These are phyloP conservation scores for Calvatia gigantea DNA, from an alignment of 768 basidiomycete species.

Conservation along the genomic window DNA sequence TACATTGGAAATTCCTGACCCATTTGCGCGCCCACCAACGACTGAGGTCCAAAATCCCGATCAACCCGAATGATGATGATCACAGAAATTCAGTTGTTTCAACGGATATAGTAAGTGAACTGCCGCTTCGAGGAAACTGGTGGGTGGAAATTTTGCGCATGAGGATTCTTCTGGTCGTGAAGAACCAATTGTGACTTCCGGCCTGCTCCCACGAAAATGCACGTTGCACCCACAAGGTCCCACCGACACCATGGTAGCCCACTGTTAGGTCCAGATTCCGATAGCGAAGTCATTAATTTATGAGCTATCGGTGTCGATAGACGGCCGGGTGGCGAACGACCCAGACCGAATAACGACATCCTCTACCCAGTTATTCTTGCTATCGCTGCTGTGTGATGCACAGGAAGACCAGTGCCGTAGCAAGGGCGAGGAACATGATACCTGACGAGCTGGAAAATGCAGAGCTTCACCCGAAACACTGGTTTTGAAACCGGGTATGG, in stretches of 20 bases:
- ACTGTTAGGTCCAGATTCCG: not conserved
- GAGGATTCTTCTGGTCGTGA: not conserved
- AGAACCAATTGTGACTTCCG: not conserved
- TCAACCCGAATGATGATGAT: not conserved
- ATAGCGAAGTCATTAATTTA: not conserved
- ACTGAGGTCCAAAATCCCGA: too few relatives aligned
- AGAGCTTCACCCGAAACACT: not conserved
- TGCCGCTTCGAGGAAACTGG: not conserved
- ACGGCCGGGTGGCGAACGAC: not conserved
- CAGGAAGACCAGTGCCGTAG: not conserved
- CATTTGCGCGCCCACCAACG: too few relatives aligned
- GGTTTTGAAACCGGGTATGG: not conserved
- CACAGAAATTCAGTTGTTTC: not conserved
- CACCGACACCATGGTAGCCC: not conserved
- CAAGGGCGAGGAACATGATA: not conserved
- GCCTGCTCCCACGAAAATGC: not conserved
- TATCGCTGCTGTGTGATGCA: not conserved
- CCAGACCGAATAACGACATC: not conserved
- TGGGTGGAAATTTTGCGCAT: not conserved
- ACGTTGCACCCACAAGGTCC: slow-evolving; percentile 5
- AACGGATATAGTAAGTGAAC: not conserved
- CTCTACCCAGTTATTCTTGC: not conserved
- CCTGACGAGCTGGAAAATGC: not conserved
- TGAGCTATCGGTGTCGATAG: not conserved
- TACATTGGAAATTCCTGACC: too few relatives aligned